These are phyloP conservation scores for Papiliotrema laurentii DNA, from an alignment of 1,284 basidiomycete species.

Conservation along the genomic window DNA sequence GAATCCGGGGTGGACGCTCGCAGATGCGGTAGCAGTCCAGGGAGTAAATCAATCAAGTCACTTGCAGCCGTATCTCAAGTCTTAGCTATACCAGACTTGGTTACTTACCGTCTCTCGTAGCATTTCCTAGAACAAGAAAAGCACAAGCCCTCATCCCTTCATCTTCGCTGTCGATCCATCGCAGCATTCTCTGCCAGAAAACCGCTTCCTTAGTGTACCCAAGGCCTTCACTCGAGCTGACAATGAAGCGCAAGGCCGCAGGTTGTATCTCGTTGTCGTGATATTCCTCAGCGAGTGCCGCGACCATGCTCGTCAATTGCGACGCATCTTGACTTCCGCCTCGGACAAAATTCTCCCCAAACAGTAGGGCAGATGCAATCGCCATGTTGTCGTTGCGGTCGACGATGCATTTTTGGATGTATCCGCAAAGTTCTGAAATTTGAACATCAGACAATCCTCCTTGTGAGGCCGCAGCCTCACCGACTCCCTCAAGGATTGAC, in stretches of 20 bases:
- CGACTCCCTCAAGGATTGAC: too few species aligned
- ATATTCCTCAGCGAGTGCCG: neutral
- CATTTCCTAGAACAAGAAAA: conserved; percentile 50
- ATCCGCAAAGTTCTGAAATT: too few species aligned
- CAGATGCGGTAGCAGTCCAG: conserved; percentile 53
- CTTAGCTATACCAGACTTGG: neutral
- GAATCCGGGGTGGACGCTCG: conserved; percentile 60
- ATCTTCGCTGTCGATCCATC: conserved; percentile 64
- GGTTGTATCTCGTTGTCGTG: conserved; percentile 23
- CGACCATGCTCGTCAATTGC: too few species aligned
- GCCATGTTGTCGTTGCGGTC: too few species aligned
- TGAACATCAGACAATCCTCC: too few species aligned
- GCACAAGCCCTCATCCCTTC: conserved; percentile 54
- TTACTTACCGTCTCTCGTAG: conserved; percentile 60
- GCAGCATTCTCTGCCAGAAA: conserved; percentile 45
- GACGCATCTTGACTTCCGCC: too few species aligned
- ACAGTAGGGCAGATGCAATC: too few species aligned
- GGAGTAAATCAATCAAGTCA: conserved; percentile 2
- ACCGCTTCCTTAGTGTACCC: neutral
- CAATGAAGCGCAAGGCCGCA: conserved; percentile 75
- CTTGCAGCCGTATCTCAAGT: conserved; percentile 4
- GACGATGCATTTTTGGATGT: too few species aligned
- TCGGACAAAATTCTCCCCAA: too few species aligned
- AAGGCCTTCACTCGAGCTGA: conserved; percentile 70
- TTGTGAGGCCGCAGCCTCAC: too few species aligned